Base-by-base conservation (phyloP, 129 eudicot genomes). In the Flaveria brownii region DNA sequence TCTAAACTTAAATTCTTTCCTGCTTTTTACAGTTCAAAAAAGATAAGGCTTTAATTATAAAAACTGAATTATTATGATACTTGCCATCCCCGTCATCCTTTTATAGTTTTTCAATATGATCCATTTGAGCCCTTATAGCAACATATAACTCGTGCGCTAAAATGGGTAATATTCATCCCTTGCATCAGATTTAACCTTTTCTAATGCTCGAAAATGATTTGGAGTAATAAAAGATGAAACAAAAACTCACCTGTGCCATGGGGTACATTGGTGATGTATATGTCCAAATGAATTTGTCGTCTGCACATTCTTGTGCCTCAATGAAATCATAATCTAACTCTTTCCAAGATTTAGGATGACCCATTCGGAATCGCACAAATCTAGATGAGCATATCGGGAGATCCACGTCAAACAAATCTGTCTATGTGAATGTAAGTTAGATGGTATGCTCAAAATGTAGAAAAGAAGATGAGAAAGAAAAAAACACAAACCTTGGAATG, bases 371-470 rank as follows among this genome's bases (percentile, higher is more conserved):
- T 57, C 96, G 83, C 47, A 87, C 92, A 62, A 56, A 86, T 80
- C 76, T 90, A 3, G 98, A 81, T 41, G 96, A 87, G 76, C 87
- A 92, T 66, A 89, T 86, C 5, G 98, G 98, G 2, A 20, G 41
- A 22, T 81, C 90, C 3, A 59, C 16, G 77, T 87, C 88, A 79
- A 84, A 92, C 83, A 66, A 86, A 54, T 91, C 96, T 92, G 85
- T 46, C 70, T 20, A 78, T 43, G 50, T 26, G 23, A 41, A 56
- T 45, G 23, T 16, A 25, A 55, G 59, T 77, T 39, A 67, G 68
- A 68, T 6, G 25, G 30, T 25, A 11, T 28, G 18, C 10, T 30
- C 45, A 55, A 68, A 69, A 68, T 5, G 1, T 18, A 0, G 13
- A 77, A 69, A 77, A 69, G 11, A 26, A 41, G 1, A 68, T n/a